phyloP scores from a whole-genome alignment of 176 grass and related monocot species.

The Stipa capillata region DNA sequence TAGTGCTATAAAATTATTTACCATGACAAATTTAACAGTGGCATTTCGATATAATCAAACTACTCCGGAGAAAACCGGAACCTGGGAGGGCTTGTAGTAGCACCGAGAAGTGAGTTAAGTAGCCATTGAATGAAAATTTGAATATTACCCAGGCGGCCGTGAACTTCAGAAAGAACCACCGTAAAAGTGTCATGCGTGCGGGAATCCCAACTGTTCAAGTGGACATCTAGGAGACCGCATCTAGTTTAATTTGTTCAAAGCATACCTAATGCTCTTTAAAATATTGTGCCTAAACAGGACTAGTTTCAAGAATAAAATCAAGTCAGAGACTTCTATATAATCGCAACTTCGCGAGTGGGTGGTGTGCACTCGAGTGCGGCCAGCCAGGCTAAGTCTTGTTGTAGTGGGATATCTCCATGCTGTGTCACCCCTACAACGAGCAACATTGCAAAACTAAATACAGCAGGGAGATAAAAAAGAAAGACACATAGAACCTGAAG shows the following conservation, averaged over 20 bases:
- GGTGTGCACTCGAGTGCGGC: constrained; percentile 29
- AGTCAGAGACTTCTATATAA: constrained; percentile 1
- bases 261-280: constrained; percentile 14
- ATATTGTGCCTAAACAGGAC: background rate
- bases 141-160: too few species aligned
- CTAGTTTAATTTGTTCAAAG: constrained; percentile 19
- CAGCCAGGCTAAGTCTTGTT: background rate
- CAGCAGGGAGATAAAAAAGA: background rate
- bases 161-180: too few species aligned
- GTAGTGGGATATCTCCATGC: constrained; percentile 12
- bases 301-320: too few species aligned
- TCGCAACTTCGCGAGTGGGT: constrained; percentile 9
- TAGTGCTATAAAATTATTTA: too few species aligned
- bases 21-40: too few species aligned
- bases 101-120: too few species aligned
- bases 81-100: too few species aligned
- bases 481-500: background rate
- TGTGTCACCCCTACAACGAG: constrained; percentile 3
- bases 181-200: background rate
- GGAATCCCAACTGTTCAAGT: background rate
- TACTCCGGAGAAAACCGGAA: too few species aligned
- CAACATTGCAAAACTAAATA: background rate
- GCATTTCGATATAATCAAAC: too few species aligned
- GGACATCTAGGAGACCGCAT: background rate
- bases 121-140: background rate